These are phyloP conservation scores for Trifolium repens DNA, from an alignment of 306 rosid species.

Conservation along the genomic window DNA sequence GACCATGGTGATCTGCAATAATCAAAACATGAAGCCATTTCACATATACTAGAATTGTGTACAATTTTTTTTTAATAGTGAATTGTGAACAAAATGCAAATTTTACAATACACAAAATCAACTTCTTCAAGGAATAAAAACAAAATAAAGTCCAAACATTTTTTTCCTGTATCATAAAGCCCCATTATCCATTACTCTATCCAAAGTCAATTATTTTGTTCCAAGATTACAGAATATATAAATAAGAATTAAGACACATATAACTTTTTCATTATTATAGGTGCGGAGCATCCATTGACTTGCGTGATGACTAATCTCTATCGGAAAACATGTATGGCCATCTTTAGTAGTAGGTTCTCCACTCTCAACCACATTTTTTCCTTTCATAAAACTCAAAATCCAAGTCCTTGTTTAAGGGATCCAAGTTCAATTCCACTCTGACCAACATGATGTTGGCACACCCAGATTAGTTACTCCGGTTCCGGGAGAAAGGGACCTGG, in stretches of 20 bases:
- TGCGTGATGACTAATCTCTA: background rate
- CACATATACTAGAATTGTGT: slow-evolving; percentile 1
- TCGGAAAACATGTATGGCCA: background rate
- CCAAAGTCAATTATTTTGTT: slow-evolving; percentile 11
- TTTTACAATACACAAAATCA: slow-evolving; percentile 1
- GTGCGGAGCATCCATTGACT: background rate
- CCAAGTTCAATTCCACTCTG: background rate
- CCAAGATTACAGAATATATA: slow-evolving; percentile 1
- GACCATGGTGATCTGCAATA: slow-evolving; percentile 84
- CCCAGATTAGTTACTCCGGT: background rate
- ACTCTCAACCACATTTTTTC: background rate
- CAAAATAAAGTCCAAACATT: background rate
- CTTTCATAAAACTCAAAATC: background rate
- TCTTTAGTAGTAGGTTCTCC: background rate
- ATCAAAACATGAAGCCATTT: slow-evolving; percentile 34
- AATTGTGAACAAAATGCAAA: background rate
- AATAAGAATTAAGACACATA: slow-evolving; percentile 20
- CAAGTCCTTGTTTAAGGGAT: background rate
- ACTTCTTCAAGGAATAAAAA: slow-evolving; percentile 22
- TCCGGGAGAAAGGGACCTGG: too few relatives aligned
- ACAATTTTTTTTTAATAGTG: too few relatives aligned
- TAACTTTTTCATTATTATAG: background rate
- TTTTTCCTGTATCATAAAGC: background rate
- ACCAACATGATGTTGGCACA: background rate
- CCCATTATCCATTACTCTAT: background rate